These are phyloP conservation scores for Stevia rebaudiana DNA, from an alignment of 140 eudicot genomes.

Conservation along the genomic window DNA sequence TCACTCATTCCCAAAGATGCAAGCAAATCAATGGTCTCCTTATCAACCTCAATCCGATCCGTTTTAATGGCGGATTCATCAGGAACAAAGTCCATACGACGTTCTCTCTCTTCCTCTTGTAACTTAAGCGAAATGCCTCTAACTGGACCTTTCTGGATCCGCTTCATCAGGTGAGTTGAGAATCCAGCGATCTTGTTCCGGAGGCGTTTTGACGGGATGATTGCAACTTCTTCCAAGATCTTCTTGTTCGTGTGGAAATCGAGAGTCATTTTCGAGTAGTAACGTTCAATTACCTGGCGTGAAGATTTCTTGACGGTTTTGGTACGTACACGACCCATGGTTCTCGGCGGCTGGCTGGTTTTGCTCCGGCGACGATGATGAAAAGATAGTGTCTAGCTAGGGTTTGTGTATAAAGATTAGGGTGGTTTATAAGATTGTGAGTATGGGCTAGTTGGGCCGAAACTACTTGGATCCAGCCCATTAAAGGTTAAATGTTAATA, in stretches of 20 bases:
- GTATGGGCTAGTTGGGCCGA: not conserved
- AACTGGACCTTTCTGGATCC: conserved; percentile 20
- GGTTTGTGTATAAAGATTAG: not conserved
- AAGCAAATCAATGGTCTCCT: conserved; percentile 16
- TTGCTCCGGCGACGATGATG: not conserved
- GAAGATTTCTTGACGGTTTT: conserved; percentile 20
- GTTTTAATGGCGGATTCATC: conserved; percentile 8
- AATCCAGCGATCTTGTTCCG: conserved; percentile 20
- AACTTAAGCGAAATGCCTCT: conserved; percentile 17
- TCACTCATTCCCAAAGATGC: conserved; percentile 17
- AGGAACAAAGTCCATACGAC: conserved; percentile 17
- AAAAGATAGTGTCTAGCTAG: not conserved
- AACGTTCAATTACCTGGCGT: conserved; percentile 6
- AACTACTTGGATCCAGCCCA: not conserved
- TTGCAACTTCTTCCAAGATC: conserved; percentile 4
- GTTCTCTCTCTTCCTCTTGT: conserved; percentile 15
- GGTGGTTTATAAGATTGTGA: not conserved
- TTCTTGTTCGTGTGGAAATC: conserved; percentile 12
- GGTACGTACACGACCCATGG: conserved; percentile 19
- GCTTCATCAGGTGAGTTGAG: conserved; percentile 16
- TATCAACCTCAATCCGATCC: conserved; percentile 10
- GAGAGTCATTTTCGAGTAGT: conserved; percentile 17
- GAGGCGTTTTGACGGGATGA: conserved; percentile 5
- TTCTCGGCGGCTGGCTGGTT: not conserved
- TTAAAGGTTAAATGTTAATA: too few relatives aligned